These are phyloP conservation scores for Phaeosphaeria sp. DNA, from an alignment of 2,329 filamentous ascomycete genomes.

Conservation along the genomic window DNA sequence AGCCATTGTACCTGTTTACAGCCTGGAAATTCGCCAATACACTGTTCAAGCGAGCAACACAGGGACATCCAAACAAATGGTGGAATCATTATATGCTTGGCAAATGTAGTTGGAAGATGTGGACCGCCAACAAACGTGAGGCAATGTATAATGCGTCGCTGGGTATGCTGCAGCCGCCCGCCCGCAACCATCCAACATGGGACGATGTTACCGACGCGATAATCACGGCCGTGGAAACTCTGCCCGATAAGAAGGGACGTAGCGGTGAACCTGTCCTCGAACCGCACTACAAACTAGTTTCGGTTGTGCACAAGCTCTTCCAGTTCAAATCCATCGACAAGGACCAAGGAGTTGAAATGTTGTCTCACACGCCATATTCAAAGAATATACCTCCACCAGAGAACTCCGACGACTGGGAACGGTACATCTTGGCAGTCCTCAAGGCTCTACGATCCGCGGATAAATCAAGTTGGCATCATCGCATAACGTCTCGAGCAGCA, in stretches of 20 bases:
- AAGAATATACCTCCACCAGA: slow-evolving; percentile 57
- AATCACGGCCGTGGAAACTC: slow-evolving; percentile 64
- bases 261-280: slow-evolving; percentile 82
- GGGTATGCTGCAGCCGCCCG: slow-evolving; percentile 31
- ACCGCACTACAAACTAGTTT: slow-evolving; percentile 90
- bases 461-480: slow-evolving; percentile 94
- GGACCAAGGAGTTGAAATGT: slow-evolving; percentile 56
- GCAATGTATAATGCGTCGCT: slow-evolving; percentile 38
- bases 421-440: slow-evolving; percentile 69
- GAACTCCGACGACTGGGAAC: slow-evolving; percentile 61
- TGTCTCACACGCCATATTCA: slow-evolving; percentile 63
- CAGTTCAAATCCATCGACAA: slow-evolving; percentile 54
- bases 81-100: slow-evolving; percentile 72
- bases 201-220: slow-evolving; percentile 63
- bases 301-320: slow-evolving; percentile 82
- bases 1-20: slow-evolving; percentile 63
- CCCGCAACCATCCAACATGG: slow-evolving; percentile 33
- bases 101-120: slow-evolving; percentile 78
- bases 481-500: slow-evolving; percentile 79
- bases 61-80: slow-evolving; percentile 67
- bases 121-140: slow-evolving; percentile 53
- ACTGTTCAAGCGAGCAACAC: slow-evolving; percentile 66
- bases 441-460: slow-evolving; percentile 71
- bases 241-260: slow-evolving; percentile 66
- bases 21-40: slow-evolving; percentile 70